phyloP scores from a whole-genome alignment of 2,329 filamentous ascomycete species.

The Talaromyces sp. region DNA sequence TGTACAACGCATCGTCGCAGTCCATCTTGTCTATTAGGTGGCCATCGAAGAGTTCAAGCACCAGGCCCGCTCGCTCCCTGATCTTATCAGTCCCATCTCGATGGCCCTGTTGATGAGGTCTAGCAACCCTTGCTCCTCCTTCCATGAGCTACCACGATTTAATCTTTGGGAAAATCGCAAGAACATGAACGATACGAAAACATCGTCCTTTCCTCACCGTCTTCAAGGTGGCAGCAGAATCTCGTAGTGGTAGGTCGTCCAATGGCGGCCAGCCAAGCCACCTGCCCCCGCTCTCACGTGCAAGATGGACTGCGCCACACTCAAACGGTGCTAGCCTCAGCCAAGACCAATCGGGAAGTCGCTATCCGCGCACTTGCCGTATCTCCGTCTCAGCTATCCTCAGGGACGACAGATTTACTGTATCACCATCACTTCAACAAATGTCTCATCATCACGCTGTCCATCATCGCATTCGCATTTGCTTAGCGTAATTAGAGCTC shows the following conservation, averaged over 20 bases:
- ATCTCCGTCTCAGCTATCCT: slow-evolving; percentile 2
- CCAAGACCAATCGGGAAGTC: slow-evolving; percentile 7
- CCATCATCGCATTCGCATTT: neutral
- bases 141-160: neutral
- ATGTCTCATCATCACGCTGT: neutral
- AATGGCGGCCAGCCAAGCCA: neutral
- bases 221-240: neutral
- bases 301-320: neutral
- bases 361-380: neutral
- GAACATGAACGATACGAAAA: neutral
- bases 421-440: neutral
- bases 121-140: neutral
- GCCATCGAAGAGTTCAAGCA: neutral
- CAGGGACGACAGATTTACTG: neutral
- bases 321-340: neutral
- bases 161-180: neutral
- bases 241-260: neutral
- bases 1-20: neutral
- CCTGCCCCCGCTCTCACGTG: neutral
- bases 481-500: neutral
- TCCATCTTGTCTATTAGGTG: neutral
- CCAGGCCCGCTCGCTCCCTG: neutral
- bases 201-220: neutral
- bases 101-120: neutral
- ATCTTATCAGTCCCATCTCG: neutral